Conservation (phyloP, 768 basidiomycete species). For the Termitomyces titanicus region DNA sequence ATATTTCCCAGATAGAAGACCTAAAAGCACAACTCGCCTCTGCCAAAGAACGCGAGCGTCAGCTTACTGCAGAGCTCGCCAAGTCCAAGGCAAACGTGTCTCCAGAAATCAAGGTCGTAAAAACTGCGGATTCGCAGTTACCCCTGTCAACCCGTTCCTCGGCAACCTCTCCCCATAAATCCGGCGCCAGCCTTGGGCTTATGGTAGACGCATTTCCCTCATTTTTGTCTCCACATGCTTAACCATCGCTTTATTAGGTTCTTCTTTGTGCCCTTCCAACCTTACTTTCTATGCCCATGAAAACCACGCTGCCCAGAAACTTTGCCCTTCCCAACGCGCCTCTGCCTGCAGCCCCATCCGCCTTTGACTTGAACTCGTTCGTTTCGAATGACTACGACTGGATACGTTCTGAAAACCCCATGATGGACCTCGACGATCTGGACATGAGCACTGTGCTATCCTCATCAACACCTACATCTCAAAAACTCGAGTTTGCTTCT, state of each 20-base stretch:
- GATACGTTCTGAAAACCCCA: slow-evolving; percentile 35
- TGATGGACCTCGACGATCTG: slow-evolving; percentile 48
- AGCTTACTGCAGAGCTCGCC: slow-evolving; percentile 61
- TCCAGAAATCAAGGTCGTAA: slow-evolving; percentile 56
- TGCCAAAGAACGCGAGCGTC: slow-evolving; percentile 62
- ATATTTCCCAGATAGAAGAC: slow-evolving; percentile 60
- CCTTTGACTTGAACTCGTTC: slow-evolving; percentile 46
- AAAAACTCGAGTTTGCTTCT: slow-evolving; percentile 58
- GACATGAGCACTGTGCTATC: slow-evolving; percentile 28
- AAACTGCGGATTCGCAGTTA: slow-evolving; percentile 51
- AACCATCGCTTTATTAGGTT: slow-evolving; percentile 44
- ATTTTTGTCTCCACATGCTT: slow-evolving; percentile 11
- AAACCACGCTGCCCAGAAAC: slow-evolving; percentile 48
- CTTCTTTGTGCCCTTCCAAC: slow-evolving; percentile 75
- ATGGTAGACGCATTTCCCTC: slow-evolving; percentile 50
- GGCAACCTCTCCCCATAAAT: slow-evolving; percentile 47
- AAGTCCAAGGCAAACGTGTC: slow-evolving; percentile 25
- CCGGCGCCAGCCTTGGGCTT: slow-evolving; percentile 63
- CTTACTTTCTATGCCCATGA: slow-evolving; percentile 64
- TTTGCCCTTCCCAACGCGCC: slow-evolving; percentile 50
- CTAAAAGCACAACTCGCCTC: slow-evolving; percentile 63
- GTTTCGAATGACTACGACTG: slow-evolving; percentile 55
- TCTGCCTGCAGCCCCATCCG: slow-evolving; percentile 37
- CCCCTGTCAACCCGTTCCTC: slow-evolving; percentile 39
- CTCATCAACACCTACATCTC: slow-evolving; percentile 29